Evolutionary conservation across 805 yeast species (phyloP).

Genomic region (Saccharomycopsis malanga): DNA sequence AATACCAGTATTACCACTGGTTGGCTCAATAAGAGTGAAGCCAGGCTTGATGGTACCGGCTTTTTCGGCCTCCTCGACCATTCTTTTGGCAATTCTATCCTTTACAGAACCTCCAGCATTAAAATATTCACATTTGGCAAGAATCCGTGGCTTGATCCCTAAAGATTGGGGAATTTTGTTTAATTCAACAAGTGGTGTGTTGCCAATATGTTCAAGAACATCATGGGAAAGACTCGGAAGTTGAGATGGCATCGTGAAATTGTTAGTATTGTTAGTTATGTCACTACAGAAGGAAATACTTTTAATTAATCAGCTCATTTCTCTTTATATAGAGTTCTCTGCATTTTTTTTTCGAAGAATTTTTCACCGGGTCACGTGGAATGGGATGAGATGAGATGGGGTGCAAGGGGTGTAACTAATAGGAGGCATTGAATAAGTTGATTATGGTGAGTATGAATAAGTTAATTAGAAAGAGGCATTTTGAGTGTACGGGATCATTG

Average conservation of each 20-base stretch:
- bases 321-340: too few relatives aligned
- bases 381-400: background rate
- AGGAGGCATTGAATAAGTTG: too few relatives aligned
- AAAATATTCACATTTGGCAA: slow-evolving; percentile 75
- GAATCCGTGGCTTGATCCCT: slow-evolving; percentile 65
- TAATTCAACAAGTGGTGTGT: slow-evolving; percentile 72
- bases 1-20: slow-evolving; percentile 88
- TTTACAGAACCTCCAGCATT: slow-evolving; percentile 89
- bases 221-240: slow-evolving; percentile 39
- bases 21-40: slow-evolving; percentile 78
- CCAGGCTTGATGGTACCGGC: slow-evolving; percentile 79
- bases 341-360: too few relatives aligned
- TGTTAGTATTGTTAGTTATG: too few relatives aligned
- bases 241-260: slow-evolving; percentile 13
- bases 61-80: slow-evolving; percentile 81
- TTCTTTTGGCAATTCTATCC: slow-evolving; percentile 80
- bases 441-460: too few relatives aligned
- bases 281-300: too few relatives aligned
- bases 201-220: slow-evolving; percentile 72
- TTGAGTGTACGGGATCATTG: too few relatives aligned
- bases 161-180: slow-evolving; percentile 70
- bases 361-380: too few relatives aligned
- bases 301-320: too few relatives aligned
- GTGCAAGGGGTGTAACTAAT: too few relatives aligned
- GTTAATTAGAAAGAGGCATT: too few relatives aligned